phyloP scores from a whole-genome alignment of 441 rosid species.

The Jatropha podagrica region DNA sequence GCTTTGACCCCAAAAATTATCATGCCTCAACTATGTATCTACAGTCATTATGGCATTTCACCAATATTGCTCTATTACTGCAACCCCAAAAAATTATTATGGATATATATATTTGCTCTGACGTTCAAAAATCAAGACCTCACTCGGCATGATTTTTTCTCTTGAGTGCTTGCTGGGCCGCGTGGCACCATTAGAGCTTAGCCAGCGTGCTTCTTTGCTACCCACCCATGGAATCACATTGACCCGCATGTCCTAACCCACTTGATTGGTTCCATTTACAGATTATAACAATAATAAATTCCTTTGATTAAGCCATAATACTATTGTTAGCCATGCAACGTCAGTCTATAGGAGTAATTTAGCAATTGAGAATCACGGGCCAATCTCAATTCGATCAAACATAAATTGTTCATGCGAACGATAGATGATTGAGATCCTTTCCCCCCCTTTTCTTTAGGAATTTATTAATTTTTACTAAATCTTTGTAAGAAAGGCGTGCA shows the following conservation, averaged over 20 bases:
- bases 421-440: too few species aligned
- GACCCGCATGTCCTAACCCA: conserved; percentile 17
- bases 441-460: too few species aligned
- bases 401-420: too few species aligned
- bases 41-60: not conserved
- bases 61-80: not conserved
- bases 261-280: conserved; percentile 11
- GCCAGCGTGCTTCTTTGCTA: conserved; percentile 25
- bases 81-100: too few species aligned
- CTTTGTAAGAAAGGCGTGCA: too few species aligned
- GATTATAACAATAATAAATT: not conserved
- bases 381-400: too few species aligned
- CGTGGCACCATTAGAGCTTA: conserved; percentile 27
- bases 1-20: conserved; percentile 18
- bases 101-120: not conserved
- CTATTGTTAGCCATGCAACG: not conserved
- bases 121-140: not conserved
- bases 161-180: conserved; percentile 11
- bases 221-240: conserved; percentile 2
- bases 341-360: not conserved
- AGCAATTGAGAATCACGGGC: too few species aligned
- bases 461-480: too few species aligned
- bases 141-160: conserved; percentile 1
- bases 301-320: not conserved
- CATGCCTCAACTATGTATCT: not conserved